phyloP scores from a whole-genome alignment of 768 basidiomycete genomes.

The Dentipellis sp. region DNA sequence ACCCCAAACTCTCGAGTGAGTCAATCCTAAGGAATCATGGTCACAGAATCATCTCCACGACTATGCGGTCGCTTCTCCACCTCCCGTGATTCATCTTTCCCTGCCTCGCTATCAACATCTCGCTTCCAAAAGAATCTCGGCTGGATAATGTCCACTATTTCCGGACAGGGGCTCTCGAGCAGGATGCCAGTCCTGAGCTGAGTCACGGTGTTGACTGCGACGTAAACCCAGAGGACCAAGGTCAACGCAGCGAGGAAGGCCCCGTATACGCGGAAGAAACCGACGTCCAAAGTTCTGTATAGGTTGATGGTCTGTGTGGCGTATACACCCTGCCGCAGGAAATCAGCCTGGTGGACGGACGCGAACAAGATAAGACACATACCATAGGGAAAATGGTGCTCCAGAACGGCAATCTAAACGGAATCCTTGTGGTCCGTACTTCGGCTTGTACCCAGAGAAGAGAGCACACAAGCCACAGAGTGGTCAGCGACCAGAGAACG shows the following conservation, averaged over 20 bases:
- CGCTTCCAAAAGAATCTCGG: not conserved
- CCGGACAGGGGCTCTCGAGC: not conserved
- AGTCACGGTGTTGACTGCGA: not conserved
- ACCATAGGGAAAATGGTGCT: not conserved
- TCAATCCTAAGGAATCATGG: too few relatives aligned
- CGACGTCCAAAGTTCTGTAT: not conserved
- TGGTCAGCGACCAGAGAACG: not conserved
- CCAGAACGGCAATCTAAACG: not conserved
- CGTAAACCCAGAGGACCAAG: not conserved
- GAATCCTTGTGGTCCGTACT: not conserved
- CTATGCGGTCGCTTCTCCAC: not conserved
- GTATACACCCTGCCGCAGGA: not conserved
- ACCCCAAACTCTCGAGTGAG: too few relatives aligned
- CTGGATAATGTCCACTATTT: not conserved
- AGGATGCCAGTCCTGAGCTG: not conserved
- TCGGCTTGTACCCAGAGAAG: not conserved
- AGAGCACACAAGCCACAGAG: not conserved
- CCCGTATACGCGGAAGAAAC: conserved; percentile 1
- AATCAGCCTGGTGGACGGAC: too few relatives aligned
- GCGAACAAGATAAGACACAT: not conserved
- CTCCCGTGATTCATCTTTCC: not conserved
- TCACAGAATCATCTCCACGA: too few relatives aligned
- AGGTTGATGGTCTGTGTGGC: not conserved
- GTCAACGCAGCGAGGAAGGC: not conserved
- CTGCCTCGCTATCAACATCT: not conserved